Percentiles rank a stretch among this genome's conserved stretches.
phyloP scores from a whole-genome alignment of 2,329 filamentous ascomycete genomes.

The Colletotrichum sp. region DNA sequence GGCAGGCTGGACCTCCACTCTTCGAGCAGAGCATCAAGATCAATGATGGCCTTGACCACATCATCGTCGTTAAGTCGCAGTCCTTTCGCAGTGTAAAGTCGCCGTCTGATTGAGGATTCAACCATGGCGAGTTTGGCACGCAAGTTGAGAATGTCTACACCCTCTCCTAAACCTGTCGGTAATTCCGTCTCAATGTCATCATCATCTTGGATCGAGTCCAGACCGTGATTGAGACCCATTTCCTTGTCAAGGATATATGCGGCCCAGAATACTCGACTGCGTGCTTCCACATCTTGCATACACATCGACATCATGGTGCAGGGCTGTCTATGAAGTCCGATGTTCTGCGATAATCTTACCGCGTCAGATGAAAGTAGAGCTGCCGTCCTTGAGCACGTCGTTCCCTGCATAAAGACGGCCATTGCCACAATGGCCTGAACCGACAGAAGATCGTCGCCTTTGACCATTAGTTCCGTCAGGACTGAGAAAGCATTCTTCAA shows the following conservation, averaged over 20 bases:
- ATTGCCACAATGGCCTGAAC: constrained; percentile 16
- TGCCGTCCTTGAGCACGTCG: constrained; percentile 3
- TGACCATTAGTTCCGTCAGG: constrained; percentile 8
- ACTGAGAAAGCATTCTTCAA: constrained; percentile 16
- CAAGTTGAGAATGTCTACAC: not conserved
- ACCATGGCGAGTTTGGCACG: constrained; percentile 21
- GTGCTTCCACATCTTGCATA: not conserved
- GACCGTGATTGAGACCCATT: constrained; percentile 8
- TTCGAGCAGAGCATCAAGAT: constrained; percentile 13
- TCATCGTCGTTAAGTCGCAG: not conserved
- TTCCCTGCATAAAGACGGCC: constrained; percentile 18
- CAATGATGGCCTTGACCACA: constrained; percentile 10
- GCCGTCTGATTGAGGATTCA: constrained; percentile 10
- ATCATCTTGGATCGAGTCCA: constrained; percentile 8
- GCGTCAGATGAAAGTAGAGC: constrained; percentile 6
- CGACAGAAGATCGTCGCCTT: not conserved
- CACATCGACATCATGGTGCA: constrained; percentile 11
- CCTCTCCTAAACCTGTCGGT: not conserved
- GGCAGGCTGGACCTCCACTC: constrained; percentile 13
- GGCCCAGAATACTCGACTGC: constrained; percentile 19
- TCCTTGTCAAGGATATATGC: constrained; percentile 20
- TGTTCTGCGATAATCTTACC: constrained; percentile 2
- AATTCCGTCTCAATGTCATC: constrained; percentile 15
- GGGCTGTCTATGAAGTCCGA: constrained; percentile 14
- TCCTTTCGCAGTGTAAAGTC: constrained; percentile 16